These are phyloP conservation scores for Hypoxylon fragiforme DNA, from an alignment of 495 filamentous ascomycete genomes.

Conservation along the genomic window DNA sequence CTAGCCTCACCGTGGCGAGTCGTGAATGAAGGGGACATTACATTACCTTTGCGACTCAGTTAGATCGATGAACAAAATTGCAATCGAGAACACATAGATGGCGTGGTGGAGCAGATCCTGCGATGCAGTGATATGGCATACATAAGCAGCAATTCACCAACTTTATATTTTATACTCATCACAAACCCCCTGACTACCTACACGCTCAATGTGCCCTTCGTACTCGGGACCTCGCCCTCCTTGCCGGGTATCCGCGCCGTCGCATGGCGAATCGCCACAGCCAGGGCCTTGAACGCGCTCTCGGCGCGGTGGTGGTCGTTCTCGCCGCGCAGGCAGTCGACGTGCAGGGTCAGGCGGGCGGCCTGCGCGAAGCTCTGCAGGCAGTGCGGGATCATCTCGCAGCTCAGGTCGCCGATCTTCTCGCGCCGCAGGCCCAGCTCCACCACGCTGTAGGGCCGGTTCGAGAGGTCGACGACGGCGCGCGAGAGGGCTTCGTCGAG, in stretches of 20 bases:
- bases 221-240: constrained; percentile 91
- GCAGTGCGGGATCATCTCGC: constrained; percentile 97
- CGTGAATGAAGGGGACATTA: too few relatives aligned
- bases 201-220: constrained; percentile 77
- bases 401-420: constrained; percentile 89
- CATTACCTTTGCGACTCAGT: too few relatives aligned
- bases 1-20: too few relatives aligned
- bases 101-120: too few relatives aligned
- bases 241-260: constrained; percentile 71
- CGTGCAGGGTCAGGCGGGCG: constrained; percentile 89
- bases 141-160: neutral
- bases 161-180: too few relatives aligned
- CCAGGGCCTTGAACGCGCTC: constrained; percentile 96
- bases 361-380: constrained; percentile 90
- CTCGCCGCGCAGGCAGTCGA: constrained; percentile 81
- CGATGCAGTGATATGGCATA: too few relatives aligned
- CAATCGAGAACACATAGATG: too few relatives aligned
- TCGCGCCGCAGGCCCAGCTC: constrained; percentile 81
- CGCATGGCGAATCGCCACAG: constrained; percentile 78
- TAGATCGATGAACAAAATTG: too few relatives aligned
- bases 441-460: constrained; percentile 81
- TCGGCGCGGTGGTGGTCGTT: constrained; percentile 98
- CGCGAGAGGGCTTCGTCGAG: constrained; percentile 94
- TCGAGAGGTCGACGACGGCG: constrained; percentile 92
- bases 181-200: too few relatives aligned